A percentile compares a stretch with the other conserved stretches of the same genome.
Evolutionary conservation across 2,329 filamentous ascomycete genomes (phyloP).

Genomic region (Colletotrichum spinosum): DNA sequence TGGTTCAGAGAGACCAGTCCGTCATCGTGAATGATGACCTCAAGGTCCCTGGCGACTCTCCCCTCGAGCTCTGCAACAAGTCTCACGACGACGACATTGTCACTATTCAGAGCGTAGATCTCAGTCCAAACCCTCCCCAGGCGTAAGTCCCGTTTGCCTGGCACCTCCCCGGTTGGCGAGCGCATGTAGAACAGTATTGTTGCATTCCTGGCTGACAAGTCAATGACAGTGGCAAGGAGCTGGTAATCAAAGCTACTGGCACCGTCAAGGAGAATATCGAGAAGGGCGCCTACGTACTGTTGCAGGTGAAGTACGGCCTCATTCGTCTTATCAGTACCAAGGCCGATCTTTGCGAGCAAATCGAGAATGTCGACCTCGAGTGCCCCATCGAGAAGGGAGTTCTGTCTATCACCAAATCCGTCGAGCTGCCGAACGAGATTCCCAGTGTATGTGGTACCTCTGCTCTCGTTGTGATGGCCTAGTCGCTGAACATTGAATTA

Average conservation of each 20-base stretch:
- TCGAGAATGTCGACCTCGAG: slow-evolving; percentile 86
- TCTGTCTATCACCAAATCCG: slow-evolving; percentile 79
- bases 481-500: slow-evolving; percentile 50
- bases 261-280: slow-evolving; percentile 78
- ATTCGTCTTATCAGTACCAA: slow-evolving; percentile 87
- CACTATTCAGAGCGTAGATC: slow-evolving; percentile 81
- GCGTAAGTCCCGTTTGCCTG: slow-evolving; percentile 71
- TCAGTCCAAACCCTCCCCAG: slow-evolving; percentile 86
- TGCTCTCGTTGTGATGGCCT: background rate
- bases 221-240: slow-evolving; percentile 74
- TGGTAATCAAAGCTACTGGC: slow-evolving; percentile 84
- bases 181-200: background rate
- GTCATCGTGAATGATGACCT: slow-evolving; percentile 63
- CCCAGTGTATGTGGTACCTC: slow-evolving; percentile 76
- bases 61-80: slow-evolving; percentile 79
- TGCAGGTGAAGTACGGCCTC: slow-evolving; percentile 93
- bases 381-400: slow-evolving; percentile 89
- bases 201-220: slow-evolving; percentile 15
- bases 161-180: background rate
- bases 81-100: slow-evolving; percentile 78
- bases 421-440: slow-evolving; percentile 87
- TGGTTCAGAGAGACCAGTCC: slow-evolving; percentile 62
- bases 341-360: slow-evolving; percentile 89
- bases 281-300: slow-evolving; percentile 81
- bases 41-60: slow-evolving; percentile 86